Base-by-base conservation (phyloP, 2,329 filamentous ascomycete species). In the Xylaria arbuscula region DNA sequence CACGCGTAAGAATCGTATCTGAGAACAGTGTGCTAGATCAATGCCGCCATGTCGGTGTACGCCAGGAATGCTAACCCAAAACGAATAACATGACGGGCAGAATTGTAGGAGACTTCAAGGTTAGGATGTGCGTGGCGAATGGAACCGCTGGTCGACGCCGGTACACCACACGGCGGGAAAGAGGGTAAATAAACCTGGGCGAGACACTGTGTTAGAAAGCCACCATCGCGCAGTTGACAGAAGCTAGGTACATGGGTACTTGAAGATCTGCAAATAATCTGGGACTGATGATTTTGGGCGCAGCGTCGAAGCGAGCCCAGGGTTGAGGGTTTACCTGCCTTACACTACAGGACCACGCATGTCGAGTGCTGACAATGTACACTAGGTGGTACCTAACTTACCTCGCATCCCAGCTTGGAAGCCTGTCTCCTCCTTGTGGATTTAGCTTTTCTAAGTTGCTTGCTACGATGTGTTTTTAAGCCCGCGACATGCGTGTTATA, bases 201-300 rank as follows among this genome's bases (percentile, higher is more conserved):
- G 45, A 59, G 24, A 62, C 62, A 68, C 66, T 61, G 66, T 61
- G 58, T 55, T 48, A 34, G 28, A 60, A 47, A 66, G 50, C 38
- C 48, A 50, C 15, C 17, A 58, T 64, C 62, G 45, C 58, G 24
- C 47, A 58, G 19, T 64, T 56, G 45, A 42, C 50, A 58, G 47
- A 61, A 50, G 56, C 34, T 3, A 45, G 51, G 59, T 69, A 71
- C 69, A 51, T 65, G 36, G 67, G 64, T 67, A 70, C 64, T 70
- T 70, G 24, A 42, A 68, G 70, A 72, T 72, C 70, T 72, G 66
- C 67, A 67, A 53, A 66, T 53, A 65, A 66, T 68, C 68, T 70
- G 45, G 58, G 62, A 67, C 64, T 58, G 61, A 28, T 38, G 67
- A 67, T 67, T 28, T 68, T 68, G 62, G 68, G 62, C 53, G 48